These are phyloP conservation scores for Berkeleyomyces rouxiae DNA, from an alignment of 2,329 filamentous ascomycete species.

Conservation along the genomic window DNA sequence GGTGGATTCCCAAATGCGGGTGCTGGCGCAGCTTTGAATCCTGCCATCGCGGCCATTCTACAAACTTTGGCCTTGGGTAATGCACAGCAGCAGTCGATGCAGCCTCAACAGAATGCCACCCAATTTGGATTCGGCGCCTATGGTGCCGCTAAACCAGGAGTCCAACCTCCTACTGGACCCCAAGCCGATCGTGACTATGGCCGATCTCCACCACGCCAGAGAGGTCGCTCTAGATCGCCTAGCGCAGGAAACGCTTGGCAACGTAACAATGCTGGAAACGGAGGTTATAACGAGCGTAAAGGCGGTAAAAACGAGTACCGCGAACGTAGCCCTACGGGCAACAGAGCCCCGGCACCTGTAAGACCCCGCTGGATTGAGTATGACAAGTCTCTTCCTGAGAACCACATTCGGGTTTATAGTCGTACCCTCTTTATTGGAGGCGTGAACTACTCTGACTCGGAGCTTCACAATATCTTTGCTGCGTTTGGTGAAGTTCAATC, in stretches of 20 bases:
- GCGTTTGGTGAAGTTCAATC: conserved; percentile 82
- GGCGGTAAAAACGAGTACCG: conserved; percentile 46
- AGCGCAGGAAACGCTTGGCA: conserved; percentile 16
- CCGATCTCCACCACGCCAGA: conserved; percentile 45
- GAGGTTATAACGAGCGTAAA: neutral
- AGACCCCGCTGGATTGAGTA: conserved; percentile 47
- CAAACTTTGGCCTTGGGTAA: conserved; percentile 11
- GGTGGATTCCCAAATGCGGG: conserved; percentile 6
- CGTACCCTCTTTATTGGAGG: conserved; percentile 93
- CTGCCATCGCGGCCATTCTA: conserved; percentile 7
- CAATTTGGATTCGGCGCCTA: conserved; percentile 2
- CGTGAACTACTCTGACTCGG: conserved; percentile 70
- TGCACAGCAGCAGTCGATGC: neutral
- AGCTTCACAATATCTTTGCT: conserved; percentile 65
- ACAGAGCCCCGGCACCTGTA: conserved; percentile 20
- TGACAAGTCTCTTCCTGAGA: conserved; percentile 56
- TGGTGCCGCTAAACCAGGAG: conserved; percentile 4
- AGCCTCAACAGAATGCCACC: neutral
- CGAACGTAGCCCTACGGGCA: conserved; percentile 36
- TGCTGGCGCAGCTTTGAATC: neutral
- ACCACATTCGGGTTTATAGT: conserved; percentile 80
- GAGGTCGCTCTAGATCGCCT: conserved; percentile 50
- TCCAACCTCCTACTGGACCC: conserved; percentile 9
- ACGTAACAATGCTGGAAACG: conserved; percentile 26
- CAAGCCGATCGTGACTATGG: conserved; percentile 18